Evolutionary conservation across 23 red algal genomes (phyloP).

Genomic region (Cyanidioschyzon merolae): DNA sequence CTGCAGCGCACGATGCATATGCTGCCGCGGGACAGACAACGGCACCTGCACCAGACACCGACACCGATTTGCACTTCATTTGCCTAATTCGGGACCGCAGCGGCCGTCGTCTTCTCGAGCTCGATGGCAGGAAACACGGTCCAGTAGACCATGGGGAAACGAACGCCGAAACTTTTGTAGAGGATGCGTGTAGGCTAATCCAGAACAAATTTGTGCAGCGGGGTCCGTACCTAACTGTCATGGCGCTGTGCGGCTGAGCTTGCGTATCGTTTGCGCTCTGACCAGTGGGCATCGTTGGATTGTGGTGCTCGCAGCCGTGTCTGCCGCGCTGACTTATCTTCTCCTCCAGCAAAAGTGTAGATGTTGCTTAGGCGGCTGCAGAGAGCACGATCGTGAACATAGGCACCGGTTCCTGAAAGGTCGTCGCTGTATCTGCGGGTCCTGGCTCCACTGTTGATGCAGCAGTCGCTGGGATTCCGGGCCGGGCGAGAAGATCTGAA

Average conservation of each 20-base stretch:
- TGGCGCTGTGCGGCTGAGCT: slow-evolving; percentile 8
- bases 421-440: no score
- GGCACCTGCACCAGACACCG: slow-evolving; percentile 40
- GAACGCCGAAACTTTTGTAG: slow-evolving; percentile 26
- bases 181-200: neutral
- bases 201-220: neutral
- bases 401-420: no score
- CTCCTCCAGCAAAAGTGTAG: no score
- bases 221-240: neutral
- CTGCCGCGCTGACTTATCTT: no score
- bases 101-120: slow-evolving; percentile 31
- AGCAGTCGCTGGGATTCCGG: no score
- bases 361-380: no score
- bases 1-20: slow-evolving; percentile 36
- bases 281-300: no score
- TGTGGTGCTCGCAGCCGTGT: no score
- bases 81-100: slow-evolving; percentile 33
- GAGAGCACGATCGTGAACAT: no score
- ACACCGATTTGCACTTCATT: slow-evolving; percentile 80
- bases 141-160: slow-evolving; percentile 46
- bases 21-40: slow-evolving; percentile 55
- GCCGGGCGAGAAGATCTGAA: no score
- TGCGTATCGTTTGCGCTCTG: no score
- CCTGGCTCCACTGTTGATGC: no score
- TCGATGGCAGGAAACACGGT: slow-evolving; percentile 64